These are phyloP conservation scores for Thermomyces lanuginosus DNA, from an alignment of 2,329 filamentous ascomycete genomes.

Conservation along the genomic window DNA sequence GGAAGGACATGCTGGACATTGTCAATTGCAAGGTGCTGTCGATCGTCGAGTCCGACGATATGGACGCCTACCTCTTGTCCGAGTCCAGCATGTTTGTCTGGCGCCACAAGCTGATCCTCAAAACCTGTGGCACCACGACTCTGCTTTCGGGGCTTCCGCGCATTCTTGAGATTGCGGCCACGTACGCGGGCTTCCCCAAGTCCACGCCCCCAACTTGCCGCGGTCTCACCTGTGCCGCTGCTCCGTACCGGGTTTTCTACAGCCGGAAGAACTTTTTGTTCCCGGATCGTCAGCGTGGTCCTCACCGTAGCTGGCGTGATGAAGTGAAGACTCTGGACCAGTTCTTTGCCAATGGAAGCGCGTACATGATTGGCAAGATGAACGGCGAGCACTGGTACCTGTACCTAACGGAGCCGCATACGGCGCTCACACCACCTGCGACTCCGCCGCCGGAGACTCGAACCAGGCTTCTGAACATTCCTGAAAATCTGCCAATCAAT, in stretches of 20 bases:
- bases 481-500: conserved; percentile 19
- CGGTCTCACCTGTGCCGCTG: conserved; percentile 59
- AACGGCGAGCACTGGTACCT: conserved; percentile 99
- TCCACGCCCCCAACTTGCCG: conserved; percentile 49
- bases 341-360: conserved; percentile 80
- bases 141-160: conserved; percentile 76
- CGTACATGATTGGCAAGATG: conserved; percentile 99
- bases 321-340: conserved; percentile 87
- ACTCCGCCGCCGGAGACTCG: conserved; percentile 48
- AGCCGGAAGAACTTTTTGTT: conserved; percentile 98
- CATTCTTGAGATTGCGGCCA: conserved; percentile 78
- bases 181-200: conserved; percentile 77
- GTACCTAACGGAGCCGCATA: conserved; percentile 81
- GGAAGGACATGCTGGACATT: conserved; percentile 94
- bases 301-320: conserved; percentile 93
- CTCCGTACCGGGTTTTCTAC: conserved; percentile 92
- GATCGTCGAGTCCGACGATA: conserved; percentile 77
- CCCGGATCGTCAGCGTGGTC: conserved; percentile 81
- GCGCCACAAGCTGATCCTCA: conserved; percentile 97
- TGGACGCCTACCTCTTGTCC: conserved; percentile 91
- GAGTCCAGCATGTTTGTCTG: conserved; percentile 99
- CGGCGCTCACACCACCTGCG: conserved; percentile 61
- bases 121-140: conserved; percentile 96
- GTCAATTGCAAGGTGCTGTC: conserved; percentile 98
- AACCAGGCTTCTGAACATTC: conserved; percentile 42